Percentiles rank a stretch among this genome's conserved stretches.
Conservation (phyloP, 1,284 basidiomycete genomes). For the Cystobasidium pallidum region DNA sequence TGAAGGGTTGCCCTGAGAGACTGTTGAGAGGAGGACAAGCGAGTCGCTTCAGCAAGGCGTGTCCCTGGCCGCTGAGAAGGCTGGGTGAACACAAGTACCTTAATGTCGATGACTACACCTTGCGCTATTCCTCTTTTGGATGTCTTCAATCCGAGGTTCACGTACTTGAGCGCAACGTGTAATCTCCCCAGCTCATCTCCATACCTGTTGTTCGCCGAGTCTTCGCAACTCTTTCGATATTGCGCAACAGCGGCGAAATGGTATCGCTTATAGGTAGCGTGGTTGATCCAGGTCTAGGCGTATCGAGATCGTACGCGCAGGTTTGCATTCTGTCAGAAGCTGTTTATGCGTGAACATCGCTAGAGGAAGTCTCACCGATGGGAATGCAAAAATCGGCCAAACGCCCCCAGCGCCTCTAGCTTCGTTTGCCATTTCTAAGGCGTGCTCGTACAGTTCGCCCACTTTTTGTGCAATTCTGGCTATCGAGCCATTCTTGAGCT, state of each 20-base stretch:
- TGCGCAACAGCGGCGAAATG: constrained; percentile 92
- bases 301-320: no score
- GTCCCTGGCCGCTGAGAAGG: no score
- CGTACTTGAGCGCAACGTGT: constrained; percentile 66
- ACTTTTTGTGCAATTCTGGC: constrained; percentile 81
- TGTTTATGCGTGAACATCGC: no score
- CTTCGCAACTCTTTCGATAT: constrained; percentile 85
- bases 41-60: no score
- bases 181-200: constrained; percentile 80
- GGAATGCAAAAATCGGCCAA: constrained; percentile 60
- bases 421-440: constrained; percentile 58
- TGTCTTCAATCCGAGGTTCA: constrained; percentile 74
- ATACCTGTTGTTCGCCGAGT: constrained; percentile 85
- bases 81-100: constrained; percentile 60
- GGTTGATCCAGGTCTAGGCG: constrained; percentile 80
- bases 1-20: constrained; percentile 67
- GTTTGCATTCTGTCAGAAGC: no score
- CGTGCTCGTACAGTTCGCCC: constrained; percentile 68
- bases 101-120: constrained; percentile 73
- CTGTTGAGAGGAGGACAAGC: not conserved
- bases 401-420: constrained; percentile 61
- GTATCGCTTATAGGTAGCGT: constrained; percentile 77
- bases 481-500: constrained; percentile 74
- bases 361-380: constrained; percentile 63
- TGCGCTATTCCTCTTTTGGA: constrained; percentile 68